phyloP scores from a whole-genome alignment of 1,284 basidiomycete species.

The Mycena citricolor region DNA sequence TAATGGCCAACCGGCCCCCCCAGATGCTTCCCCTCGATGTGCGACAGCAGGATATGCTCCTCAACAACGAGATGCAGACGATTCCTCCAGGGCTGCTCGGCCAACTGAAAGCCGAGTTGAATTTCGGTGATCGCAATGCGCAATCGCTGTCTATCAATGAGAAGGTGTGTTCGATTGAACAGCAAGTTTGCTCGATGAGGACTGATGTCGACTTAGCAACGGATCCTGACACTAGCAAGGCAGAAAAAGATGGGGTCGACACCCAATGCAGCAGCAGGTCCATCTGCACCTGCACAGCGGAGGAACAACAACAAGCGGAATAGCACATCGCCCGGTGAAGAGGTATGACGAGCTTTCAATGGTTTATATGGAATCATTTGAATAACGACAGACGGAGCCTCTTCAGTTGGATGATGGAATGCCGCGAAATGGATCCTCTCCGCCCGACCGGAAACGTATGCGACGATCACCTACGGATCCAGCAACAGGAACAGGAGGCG shows the following conservation, averaged over 20 bases:
- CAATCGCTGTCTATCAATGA: slow-evolving; percentile 45
- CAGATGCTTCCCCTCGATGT: slow-evolving; percentile 31
- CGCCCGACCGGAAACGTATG: slow-evolving; percentile 60
- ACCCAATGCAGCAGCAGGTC: slow-evolving; percentile 31
- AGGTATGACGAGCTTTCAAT: slow-evolving; percentile 41
- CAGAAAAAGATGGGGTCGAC: slow-evolving; percentile 9
- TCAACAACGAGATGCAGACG: slow-evolving; percentile 36
- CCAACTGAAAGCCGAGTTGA: slow-evolving; percentile 45
- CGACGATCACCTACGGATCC: slow-evolving; percentile 57
- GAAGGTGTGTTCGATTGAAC: slow-evolving; percentile 50
- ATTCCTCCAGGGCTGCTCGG: slow-evolving; percentile 36
- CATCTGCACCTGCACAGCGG: slow-evolving; percentile 22
- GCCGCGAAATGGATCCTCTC: slow-evolving; percentile 57
- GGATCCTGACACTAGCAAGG: slow-evolving; percentile 16
- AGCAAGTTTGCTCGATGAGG: no score
- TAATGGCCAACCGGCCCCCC: slow-evolving; percentile 46
- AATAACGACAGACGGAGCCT: slow-evolving; percentile 3
- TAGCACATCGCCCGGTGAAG: slow-evolving; percentile 70
- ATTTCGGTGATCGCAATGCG: slow-evolving; percentile 50
- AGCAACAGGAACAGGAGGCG: slow-evolving; percentile 26
- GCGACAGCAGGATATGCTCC: slow-evolving; percentile 21
- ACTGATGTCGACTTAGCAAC: slow-evolving; percentile 11
- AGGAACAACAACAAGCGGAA: slow-evolving; percentile 51
- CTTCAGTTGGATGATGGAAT: slow-evolving; percentile 47
- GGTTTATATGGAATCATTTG: slow-evolving; percentile 2